Percentiles rank a stretch among this genome's conserved stretches.
Conservation (phyloP, 164 flowering plant genomes). For the Paratinospora sagittata region DNA sequence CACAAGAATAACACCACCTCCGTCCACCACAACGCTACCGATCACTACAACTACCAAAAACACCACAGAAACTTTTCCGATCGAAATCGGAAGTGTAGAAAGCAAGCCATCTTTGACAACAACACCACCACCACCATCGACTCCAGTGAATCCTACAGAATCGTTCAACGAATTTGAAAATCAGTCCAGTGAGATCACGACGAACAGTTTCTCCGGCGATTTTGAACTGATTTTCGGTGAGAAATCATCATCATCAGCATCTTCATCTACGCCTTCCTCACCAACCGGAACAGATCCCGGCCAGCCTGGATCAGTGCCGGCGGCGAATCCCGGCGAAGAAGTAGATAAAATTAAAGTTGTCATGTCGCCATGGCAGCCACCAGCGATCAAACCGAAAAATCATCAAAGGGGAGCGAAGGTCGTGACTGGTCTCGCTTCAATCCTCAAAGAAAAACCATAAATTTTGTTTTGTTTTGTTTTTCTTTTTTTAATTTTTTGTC, state of each 20-base stretch:
- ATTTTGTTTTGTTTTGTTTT: constrained; percentile 16
- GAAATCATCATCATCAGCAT: no score
- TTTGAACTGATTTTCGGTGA: constrained; percentile 18
- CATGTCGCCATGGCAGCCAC: constrained; percentile 40
- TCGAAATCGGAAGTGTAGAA: no score
- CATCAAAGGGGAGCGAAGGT: constrained; percentile 32
- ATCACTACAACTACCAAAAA: neutral
- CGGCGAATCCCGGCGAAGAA: constrained; percentile 24
- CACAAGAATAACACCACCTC: constrained; percentile 18
- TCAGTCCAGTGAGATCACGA: no score
- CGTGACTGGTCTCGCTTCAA: constrained; percentile 63
- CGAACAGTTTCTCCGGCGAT: constrained; percentile 24
- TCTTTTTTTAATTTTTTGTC: constrained; percentile 2
- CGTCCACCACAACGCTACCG: neutral
- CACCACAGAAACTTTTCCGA: neutral
- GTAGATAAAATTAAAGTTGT: constrained; percentile 23
- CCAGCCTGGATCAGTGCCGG: constrained; percentile 14
- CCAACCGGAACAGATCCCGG: constrained; percentile 2
- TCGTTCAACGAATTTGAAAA: neutral
- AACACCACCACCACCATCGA: neutral
- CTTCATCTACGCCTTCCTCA: neutral
- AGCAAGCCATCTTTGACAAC: neutral
- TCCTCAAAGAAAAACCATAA: constrained; percentile 41
- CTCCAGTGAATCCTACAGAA: neutral
- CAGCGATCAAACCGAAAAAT: constrained; percentile 42